Evolutionary conservation across 305 asterid species (phyloP), one percentile per base, ranked within the genome.

Genomic region (Rubia tinctorum): DNA sequence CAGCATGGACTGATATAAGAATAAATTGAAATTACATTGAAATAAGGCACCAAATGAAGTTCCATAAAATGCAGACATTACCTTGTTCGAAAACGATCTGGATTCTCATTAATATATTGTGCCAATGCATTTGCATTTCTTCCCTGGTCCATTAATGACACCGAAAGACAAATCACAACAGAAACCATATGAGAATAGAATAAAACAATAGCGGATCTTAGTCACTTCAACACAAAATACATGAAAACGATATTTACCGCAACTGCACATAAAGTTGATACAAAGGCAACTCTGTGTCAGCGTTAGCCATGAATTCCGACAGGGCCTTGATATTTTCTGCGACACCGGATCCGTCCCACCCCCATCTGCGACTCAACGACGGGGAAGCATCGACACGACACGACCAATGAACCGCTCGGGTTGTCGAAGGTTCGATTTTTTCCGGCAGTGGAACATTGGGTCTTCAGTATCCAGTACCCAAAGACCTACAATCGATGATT

Each of bases 51-150:
- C 40, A 25, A 64, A 13, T 17, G 60, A 45, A 73, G 74, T 37
- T n/a, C 6, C 72, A 65, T 72, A 2, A 27, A 27, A 27, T 27
- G 30, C 30, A 27, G 30, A 27, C 27, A 73, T 44, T 59, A 95
- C 99, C 99, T 89, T 92, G 97, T 86, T 95, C 99, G 75, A 90
- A 90, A 87, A 63, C 88, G 86, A 37, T 87, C 90, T 69, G 99
- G 98, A 82, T 92, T 98, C 85, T 95, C 99, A 59, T 97, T 97
- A 60, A 89, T 90, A 89, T 95, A 95, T 59, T 82, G 78, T 69
- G 94, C 91, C 80, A 92, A 82, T 69, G 89, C 91, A 84, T 95
- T 98, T 0, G 96, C 96, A 82, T 89, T 87, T 85, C 89, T 88
- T 78, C 94, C 98, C 99, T 95, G 89, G 45, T 69, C 63, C 13